Evolutionary conservation across 169 alveolate genomes (phyloP).

Genomic region (Babesia bigemina): DNA sequence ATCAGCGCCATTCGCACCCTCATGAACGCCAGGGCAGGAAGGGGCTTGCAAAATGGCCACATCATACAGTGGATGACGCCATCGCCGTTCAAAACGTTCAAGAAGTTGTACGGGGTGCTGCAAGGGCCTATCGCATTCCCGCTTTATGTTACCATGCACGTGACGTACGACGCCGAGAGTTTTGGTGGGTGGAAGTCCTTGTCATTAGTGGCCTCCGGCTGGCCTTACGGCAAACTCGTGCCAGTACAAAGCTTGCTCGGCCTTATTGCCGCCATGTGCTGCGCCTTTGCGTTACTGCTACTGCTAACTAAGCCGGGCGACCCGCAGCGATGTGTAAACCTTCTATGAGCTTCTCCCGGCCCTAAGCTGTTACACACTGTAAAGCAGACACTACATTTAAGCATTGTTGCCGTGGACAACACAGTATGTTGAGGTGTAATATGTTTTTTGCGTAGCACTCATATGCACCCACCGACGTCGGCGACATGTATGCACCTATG

Average conservation of each 20-base stretch:
- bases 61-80: slow-evolving; percentile 85
- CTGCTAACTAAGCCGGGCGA: slow-evolving; percentile 49
- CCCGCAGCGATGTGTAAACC: slow-evolving; percentile 22
- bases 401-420: not conserved
- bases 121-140: slow-evolving; percentile 75
- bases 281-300: slow-evolving; percentile 14
- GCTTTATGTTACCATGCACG: slow-evolving; percentile 63
- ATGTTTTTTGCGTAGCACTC: slow-evolving; percentile 3
- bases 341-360: slow-evolving; percentile 16
- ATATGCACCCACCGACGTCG: slow-evolving; percentile 16
- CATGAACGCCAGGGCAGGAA: slow-evolving; percentile 60
- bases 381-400: not conserved
- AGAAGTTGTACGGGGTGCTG: slow-evolving; percentile 79
- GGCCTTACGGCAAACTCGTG: slow-evolving; percentile 52
- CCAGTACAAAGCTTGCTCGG: slow-evolving; percentile 22
- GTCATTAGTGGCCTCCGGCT: slow-evolving; percentile 48
- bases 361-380: not conserved
- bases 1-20: not conserved
- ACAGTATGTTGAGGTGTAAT: not conserved
- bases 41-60: slow-evolving; percentile 82
- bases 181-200: slow-evolving; percentile 78
- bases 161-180: slow-evolving; percentile 66
- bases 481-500: slow-evolving; percentile 29
- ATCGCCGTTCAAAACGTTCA: slow-evolving; percentile 77
- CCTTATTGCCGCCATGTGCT: slow-evolving; percentile 24